phyloP scores from a whole-genome alignment of 2,329 filamentous ascomycete genomes.

The Xylaria sp. region DNA sequence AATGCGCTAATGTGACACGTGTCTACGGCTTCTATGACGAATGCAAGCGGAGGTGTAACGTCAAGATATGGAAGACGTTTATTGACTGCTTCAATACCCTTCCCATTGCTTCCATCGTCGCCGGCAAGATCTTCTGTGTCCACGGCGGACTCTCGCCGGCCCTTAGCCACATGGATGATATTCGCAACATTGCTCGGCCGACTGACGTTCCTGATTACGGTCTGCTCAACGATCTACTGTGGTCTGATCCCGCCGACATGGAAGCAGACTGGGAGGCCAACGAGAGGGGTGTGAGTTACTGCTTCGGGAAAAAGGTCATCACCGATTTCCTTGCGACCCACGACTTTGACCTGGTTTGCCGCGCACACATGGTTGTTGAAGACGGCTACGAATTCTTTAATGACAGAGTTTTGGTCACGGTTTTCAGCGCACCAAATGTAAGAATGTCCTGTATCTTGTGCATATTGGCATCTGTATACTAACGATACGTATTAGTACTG shows the following conservation, averaged over 20 bases:
- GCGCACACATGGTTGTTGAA: constrained; percentile 98
- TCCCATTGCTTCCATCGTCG: constrained; percentile 94
- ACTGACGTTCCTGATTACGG: constrained; percentile 98
- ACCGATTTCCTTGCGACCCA: constrained; percentile 92
- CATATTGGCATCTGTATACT: constrained; percentile 28
- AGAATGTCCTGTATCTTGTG: constrained; percentile 44
- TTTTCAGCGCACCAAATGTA: constrained; percentile 97
- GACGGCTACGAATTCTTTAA: constrained; percentile 99
- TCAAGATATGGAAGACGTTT: constrained; percentile 98
- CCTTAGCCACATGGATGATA: constrained; percentile 96
- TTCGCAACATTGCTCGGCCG: constrained; percentile 90
- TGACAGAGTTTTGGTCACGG: constrained; percentile 90
- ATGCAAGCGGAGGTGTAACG: constrained; percentile 93
- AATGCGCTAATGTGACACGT: constrained; percentile 93
- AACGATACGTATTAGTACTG: constrained; percentile 69
- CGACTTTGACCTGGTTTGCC: constrained; percentile 95
- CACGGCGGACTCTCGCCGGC: constrained; percentile 93
- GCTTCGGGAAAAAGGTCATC: constrained; percentile 97
- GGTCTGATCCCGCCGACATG: constrained; percentile 98
- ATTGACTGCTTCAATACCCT: constrained; percentile 95
- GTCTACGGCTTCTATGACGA: constrained; percentile 99
- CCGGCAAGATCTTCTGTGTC: constrained; percentile 96
- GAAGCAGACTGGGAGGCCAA: constrained; percentile 98
- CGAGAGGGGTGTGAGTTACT: constrained; percentile 95
- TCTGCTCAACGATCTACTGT: constrained; percentile 89